Evolutionary conservation across 257 asterid species (phyloP).

Genomic region (Asclepias syriaca): DNA sequence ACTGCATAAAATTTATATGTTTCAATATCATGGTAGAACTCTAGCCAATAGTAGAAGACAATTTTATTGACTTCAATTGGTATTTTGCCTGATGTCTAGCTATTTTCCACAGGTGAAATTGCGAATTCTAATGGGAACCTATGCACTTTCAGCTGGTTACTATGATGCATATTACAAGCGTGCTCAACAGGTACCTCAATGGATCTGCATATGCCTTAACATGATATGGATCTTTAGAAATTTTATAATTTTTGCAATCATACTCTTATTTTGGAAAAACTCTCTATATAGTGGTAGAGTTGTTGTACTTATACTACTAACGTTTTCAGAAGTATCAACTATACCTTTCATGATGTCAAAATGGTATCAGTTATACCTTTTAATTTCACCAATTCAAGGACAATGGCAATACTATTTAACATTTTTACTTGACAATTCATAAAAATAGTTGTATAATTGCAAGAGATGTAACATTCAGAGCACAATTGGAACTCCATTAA

Average conservation of each 20-base stretch:
- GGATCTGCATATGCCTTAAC: not conserved
- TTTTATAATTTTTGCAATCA: not conserved
- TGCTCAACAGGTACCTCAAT: conserved; percentile 76
- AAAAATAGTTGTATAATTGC: not conserved
- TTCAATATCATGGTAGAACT: not conserved
- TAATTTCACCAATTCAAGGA: not conserved
- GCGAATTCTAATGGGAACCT: conserved; percentile 97
- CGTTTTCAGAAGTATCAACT: not conserved
- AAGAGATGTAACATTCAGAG: not conserved
- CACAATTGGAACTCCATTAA: not conserved
- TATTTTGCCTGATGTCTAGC: not conserved
- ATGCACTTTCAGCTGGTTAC: conserved; percentile 98
- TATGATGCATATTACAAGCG: conserved; percentile 97
- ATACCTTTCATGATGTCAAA: not conserved
- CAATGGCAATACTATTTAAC: not conserved
- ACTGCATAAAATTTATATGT: not conserved
- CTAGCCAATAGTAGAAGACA: not conserved
- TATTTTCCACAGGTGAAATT: conserved; percentile 67
- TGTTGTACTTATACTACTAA: not conserved
- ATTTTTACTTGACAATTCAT: too few species aligned
- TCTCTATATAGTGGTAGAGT: not conserved
- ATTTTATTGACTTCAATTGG: not conserved
- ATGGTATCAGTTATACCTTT: not conserved
- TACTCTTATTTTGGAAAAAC: too few species aligned
- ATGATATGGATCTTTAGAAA: not conserved